Conservation (phyloP, 352 stramenopile species). For the Pythium oligandrum region DNA sequence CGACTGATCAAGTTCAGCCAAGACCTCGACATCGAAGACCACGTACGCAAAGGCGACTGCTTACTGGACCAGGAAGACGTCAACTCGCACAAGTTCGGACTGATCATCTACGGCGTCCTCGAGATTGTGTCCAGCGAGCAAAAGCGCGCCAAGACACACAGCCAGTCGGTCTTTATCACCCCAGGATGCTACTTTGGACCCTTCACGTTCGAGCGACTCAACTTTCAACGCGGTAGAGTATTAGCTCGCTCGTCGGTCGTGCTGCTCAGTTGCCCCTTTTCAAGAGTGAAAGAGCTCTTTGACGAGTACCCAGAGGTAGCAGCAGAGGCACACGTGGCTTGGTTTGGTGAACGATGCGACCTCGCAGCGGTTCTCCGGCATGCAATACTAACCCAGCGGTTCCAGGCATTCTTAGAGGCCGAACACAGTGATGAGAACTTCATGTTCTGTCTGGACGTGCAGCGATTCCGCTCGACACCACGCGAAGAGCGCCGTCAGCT, state of each 20-base stretch:
- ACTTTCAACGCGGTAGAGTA: slow-evolving; percentile 37
- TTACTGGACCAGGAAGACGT: slow-evolving; percentile 40
- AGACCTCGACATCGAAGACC: slow-evolving; percentile 59
- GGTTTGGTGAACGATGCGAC: slow-evolving; percentile 65
- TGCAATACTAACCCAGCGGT: slow-evolving; percentile 47
- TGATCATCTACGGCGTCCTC: slow-evolving; percentile 65
- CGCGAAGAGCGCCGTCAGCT: slow-evolving; percentile 26
- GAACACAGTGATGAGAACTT: slow-evolving; percentile 83
- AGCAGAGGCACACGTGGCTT: slow-evolving; percentile 69
- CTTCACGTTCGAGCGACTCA: slow-evolving; percentile 71
- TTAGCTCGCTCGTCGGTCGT: slow-evolving; percentile 48
- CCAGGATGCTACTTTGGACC: slow-evolving; percentile 66
- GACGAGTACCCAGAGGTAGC: slow-evolving; percentile 47
- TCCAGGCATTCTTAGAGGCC: slow-evolving; percentile 57
- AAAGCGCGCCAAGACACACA: slow-evolving; percentile 19
- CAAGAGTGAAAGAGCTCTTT: slow-evolving; percentile 42
- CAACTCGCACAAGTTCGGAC: slow-evolving; percentile 37
- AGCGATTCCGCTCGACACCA: slow-evolving; percentile 33
- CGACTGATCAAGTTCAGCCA: slow-evolving; percentile 57
- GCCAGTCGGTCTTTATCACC: slow-evolving; percentile 54
- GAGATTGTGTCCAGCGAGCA: slow-evolving; percentile 50
- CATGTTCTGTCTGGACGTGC: slow-evolving; percentile 63
- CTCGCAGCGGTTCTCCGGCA: slow-evolving; percentile 59
- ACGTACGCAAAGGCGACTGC: slow-evolving; percentile 49
- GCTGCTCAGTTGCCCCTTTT: slow-evolving; percentile 46